These are phyloP conservation scores for Pestalotiopsis sp. DNA, from an alignment of 2,329 filamentous ascomycete species.

Conservation along the genomic window DNA sequence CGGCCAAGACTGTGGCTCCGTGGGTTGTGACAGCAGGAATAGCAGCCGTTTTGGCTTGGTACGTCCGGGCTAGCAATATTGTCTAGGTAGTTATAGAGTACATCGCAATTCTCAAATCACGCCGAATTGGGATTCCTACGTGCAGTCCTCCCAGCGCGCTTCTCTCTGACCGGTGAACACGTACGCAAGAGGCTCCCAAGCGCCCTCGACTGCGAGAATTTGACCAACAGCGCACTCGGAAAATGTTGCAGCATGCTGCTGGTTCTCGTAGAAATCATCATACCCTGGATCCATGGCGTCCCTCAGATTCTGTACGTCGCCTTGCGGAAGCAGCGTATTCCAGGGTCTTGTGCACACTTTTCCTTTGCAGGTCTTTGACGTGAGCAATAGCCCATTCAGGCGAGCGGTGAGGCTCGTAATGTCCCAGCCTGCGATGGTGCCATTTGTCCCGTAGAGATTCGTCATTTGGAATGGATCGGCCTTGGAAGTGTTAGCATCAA, in stretches of 20 bases:
- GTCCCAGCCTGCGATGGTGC: conserved; percentile 31
- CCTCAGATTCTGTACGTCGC: conserved; percentile 47
- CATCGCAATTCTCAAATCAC: too few species aligned
- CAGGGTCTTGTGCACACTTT: conserved; percentile 55
- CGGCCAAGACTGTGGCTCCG: too few species aligned
- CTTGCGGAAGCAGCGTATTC: conserved; percentile 54
- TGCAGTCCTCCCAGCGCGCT: background rate
- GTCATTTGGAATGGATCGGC: conserved; percentile 42
- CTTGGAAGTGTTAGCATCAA: conserved; percentile 18
- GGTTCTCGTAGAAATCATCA: conserved; percentile 50
- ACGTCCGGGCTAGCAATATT: too few species aligned
- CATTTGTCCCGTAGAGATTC: conserved; percentile 38
- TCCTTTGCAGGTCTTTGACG: conserved; percentile 61
- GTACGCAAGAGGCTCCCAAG: background rate
- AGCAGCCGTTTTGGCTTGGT: too few species aligned
- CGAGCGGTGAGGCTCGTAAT: conserved; percentile 43
- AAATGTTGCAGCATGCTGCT: conserved; percentile 51
- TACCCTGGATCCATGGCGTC: conserved; percentile 51
- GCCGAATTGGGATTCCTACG: background rate
- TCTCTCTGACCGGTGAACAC: background rate
- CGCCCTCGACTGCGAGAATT: conserved; percentile 53
- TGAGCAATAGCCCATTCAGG: conserved; percentile 52
- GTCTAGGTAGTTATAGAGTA: too few species aligned
- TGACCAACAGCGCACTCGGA: conserved; percentile 57
- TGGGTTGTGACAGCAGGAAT: too few species aligned